Evolutionary conservation across 2,329 filamentous ascomycete genomes (phyloP).

Genomic region (Aureobasidium namibiae): DNA sequence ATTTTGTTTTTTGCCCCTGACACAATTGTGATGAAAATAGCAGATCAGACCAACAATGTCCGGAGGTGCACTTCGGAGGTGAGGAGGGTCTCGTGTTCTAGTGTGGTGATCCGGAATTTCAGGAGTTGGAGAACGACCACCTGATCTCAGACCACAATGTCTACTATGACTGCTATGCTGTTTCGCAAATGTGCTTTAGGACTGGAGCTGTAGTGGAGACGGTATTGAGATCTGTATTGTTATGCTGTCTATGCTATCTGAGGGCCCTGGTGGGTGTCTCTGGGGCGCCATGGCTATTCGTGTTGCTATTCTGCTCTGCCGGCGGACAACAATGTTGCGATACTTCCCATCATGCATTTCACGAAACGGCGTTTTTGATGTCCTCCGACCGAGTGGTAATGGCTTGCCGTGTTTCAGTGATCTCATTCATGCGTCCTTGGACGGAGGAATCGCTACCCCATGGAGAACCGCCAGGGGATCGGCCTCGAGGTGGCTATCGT

Average conservation of each 20-base stretch:
- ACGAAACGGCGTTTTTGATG: not conserved
- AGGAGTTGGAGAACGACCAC: not conserved
- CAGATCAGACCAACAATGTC: constrained; percentile 10
- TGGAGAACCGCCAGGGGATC: not conserved
- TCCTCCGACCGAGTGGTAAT: not conserved
- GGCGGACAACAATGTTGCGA: not conserved
- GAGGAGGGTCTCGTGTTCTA: constrained; percentile 8
- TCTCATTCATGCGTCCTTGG: not conserved
- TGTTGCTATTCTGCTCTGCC: not conserved
- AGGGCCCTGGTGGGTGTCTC: not conserved
- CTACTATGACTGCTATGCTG: not conserved
- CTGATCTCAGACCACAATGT: not conserved
- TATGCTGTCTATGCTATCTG: not conserved
- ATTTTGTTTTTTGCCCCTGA: not conserved
- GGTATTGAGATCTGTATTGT: not conserved
- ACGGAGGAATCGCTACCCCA: not conserved
- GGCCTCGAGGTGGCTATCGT: not conserved
- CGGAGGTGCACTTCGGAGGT: constrained; percentile 9
- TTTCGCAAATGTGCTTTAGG: not conserved
- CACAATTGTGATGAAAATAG: constrained; percentile 2
- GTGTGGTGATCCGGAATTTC: constrained; percentile 4
- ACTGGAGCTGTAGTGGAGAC: too few species aligned
- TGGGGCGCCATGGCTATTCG: too few species aligned
- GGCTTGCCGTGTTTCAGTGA: not conserved
- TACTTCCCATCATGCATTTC: not conserved